A percentile compares a stretch with the other conserved stretches of the same genome.
Conservation (phyloP, 768 basidiomycete genomes). For the Psilocybe tampanensis region DNA sequence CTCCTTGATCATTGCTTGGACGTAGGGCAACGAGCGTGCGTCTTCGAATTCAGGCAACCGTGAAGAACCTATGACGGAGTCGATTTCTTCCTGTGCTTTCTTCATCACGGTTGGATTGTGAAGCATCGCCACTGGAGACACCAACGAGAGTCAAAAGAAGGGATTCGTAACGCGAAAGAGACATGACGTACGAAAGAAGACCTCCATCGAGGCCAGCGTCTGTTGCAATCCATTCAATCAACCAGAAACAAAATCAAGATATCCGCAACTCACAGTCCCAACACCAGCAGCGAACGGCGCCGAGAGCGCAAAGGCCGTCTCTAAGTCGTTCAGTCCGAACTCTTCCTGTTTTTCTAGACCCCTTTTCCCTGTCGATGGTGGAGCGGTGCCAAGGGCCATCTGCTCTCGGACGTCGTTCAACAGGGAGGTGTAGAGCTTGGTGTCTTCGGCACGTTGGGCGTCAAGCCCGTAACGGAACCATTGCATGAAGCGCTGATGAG, state of each 20-base stretch:
- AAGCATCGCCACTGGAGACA: constrained; percentile 31
- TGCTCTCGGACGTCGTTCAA: constrained; percentile 27
- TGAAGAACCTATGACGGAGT: constrained; percentile 29
- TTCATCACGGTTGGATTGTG: constrained; percentile 30
- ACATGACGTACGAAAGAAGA: constrained; percentile 14
- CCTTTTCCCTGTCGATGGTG: constrained; percentile 37
- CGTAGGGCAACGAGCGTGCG: constrained; percentile 26
- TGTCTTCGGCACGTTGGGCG: constrained; percentile 23
- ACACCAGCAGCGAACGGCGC: constrained; percentile 33
- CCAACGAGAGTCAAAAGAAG: constrained; percentile 14
- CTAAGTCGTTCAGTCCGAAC: constrained; percentile 43
- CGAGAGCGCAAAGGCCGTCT: constrained; percentile 41
- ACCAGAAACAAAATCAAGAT: background rate
- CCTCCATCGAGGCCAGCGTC: constrained; percentile 6
- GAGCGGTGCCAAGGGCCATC: constrained; percentile 22
- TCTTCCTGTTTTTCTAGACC: constrained; percentile 42
- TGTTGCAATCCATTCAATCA: background rate
- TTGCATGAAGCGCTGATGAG: constrained; percentile 29
- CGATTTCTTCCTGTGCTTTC: constrained; percentile 37
- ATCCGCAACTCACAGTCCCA: constrained; percentile 29
- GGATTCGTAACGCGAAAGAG: background rate
- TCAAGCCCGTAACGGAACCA: constrained; percentile 33
- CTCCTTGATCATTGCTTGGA: constrained; percentile 26
- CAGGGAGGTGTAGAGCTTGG: constrained; percentile 23
- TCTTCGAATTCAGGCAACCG: constrained; percentile 36